Conservation (phyloP, 2,329 filamentous ascomycete genomes). For the Lecanicillium sp. region DNA sequence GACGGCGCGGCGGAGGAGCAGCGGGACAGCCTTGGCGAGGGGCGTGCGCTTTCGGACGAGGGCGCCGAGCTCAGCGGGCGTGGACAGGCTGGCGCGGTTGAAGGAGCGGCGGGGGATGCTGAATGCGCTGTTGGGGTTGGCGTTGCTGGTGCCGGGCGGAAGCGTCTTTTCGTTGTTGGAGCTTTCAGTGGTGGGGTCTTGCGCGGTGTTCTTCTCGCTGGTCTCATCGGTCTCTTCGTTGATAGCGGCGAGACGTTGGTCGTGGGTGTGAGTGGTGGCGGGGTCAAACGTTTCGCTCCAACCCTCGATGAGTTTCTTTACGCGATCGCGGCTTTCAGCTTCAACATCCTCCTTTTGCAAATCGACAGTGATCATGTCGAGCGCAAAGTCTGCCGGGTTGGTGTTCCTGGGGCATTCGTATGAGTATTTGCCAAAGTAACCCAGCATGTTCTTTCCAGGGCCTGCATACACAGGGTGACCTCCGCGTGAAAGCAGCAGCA, state of each 20-base stretch:
- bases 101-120: constrained; percentile 33
- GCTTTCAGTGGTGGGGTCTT: not conserved
- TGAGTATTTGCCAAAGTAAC: constrained; percentile 55
- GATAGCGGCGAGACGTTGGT: constrained; percentile 22
- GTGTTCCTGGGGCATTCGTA: constrained; percentile 62
- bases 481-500: constrained; percentile 64
- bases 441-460: constrained; percentile 55
- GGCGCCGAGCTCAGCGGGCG: constrained; percentile 65
- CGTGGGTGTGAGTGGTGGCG: constrained; percentile 12
- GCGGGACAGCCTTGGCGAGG: constrained; percentile 56
- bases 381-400: constrained; percentile 71
- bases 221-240: constrained; percentile 23
- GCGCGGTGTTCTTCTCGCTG: constrained; percentile 18
- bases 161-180: not conserved
- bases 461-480: constrained; percentile 65
- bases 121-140: constrained; percentile 13
- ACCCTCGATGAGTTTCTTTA: constrained; percentile 52
- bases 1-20: constrained; percentile 60
- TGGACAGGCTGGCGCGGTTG: constrained; percentile 46
- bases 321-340: constrained; percentile 54
- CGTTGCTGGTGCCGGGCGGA: constrained; percentile 4
- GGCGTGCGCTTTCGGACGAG: constrained; percentile 58
- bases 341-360: constrained; percentile 61
- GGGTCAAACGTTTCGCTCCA: constrained; percentile 37
- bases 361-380: constrained; percentile 72